Evolutionary conservation across 345 rosid genomes (phyloP).

Genomic region (Alliaria petiolata): DNA sequence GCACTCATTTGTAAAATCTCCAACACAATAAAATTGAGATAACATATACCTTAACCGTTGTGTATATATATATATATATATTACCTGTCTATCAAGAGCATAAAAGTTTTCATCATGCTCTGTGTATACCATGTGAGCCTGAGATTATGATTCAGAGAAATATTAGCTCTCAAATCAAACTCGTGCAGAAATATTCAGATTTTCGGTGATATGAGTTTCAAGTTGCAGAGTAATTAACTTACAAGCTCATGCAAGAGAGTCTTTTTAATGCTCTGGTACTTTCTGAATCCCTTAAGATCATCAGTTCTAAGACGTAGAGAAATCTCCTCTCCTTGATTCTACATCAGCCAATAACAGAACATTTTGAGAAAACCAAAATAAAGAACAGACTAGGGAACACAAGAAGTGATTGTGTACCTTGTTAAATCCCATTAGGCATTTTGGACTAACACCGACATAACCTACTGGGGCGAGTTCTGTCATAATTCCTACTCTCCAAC

Average conservation of each 20-base stretch:
- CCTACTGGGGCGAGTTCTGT: slow-evolving; percentile 98
- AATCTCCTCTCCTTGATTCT: slow-evolving; percentile 97
- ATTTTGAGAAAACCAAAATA: neutral
- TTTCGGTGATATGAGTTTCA: neutral
- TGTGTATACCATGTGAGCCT: slow-evolving; percentile 94
- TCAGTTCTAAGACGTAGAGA: slow-evolving; percentile 95
- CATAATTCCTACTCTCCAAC: slow-evolving; percentile 84
- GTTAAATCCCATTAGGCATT: slow-evolving; percentile 82
- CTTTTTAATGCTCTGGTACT: slow-evolving; percentile 84
- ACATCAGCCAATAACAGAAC: slow-evolving; percentile 12
- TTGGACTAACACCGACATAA: slow-evolving; percentile 89
- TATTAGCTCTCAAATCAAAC: neutral
- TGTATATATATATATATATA: slow-evolving; percentile 7
- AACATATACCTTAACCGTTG: neutral
- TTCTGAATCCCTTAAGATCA: slow-evolving; percentile 95
- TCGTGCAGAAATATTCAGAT: neutral
- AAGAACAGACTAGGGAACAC: neutral
- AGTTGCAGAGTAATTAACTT: slow-evolving; percentile 22
- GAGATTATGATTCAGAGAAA: slow-evolving; percentile 27
- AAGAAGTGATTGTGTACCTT: slow-evolving; percentile 45
- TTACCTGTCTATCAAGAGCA: slow-evolving; percentile 84
- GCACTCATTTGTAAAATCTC: neutral
- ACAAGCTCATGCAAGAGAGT: slow-evolving; percentile 96
- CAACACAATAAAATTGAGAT: slow-evolving; percentile 1
- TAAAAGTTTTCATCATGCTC: slow-evolving; percentile 88